Conservation (phyloP, 768 basidiomycete genomes). For the Pleurotus pulmonarius region DNA sequence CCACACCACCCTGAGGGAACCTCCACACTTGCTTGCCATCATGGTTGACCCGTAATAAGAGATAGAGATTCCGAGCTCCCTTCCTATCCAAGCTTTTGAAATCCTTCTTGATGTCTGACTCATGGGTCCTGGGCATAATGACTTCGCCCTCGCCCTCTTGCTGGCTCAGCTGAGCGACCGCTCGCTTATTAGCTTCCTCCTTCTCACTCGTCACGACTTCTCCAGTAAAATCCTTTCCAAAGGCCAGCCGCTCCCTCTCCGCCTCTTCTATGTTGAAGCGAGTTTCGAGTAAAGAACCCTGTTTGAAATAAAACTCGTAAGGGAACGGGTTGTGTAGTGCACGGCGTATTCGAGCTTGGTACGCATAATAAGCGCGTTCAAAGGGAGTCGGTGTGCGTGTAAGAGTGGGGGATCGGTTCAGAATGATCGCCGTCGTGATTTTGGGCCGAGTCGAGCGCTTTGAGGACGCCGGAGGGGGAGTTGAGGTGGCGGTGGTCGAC, state of each 20-base stretch:
- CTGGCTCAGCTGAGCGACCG: conserved; percentile 43
- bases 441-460: conserved; percentile 28
- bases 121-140: conserved; percentile 56
- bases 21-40: conserved; percentile 63
- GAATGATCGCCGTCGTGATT: conserved; percentile 61
- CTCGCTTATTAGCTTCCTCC: conserved; percentile 49
- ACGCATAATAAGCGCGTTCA: conserved; percentile 78
- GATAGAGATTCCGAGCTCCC: conserved; percentile 82
- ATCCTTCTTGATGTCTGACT: conserved; percentile 59
- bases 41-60: conserved; percentile 55
- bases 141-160: conserved; percentile 62
- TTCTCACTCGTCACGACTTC: conserved; percentile 42
- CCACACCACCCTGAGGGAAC: conserved; percentile 69
- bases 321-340: conserved; percentile 88
- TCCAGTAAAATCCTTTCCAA: conserved; percentile 58
- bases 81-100: conserved; percentile 75
- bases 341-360: conserved; percentile 79
- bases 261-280: conserved; percentile 77
- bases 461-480: conserved; percentile 17
- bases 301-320: conserved; percentile 90
- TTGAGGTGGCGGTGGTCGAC: conserved; percentile 15
- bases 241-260: conserved; percentile 66
- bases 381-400: conserved; percentile 70
- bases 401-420: conserved; percentile 76
- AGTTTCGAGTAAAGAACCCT: conserved; percentile 79